Percentiles rank a stretch among this genome's conserved stretches.
Conservation (phyloP, 768 basidiomycete genomes). For the Amanita molliuscula region DNA sequence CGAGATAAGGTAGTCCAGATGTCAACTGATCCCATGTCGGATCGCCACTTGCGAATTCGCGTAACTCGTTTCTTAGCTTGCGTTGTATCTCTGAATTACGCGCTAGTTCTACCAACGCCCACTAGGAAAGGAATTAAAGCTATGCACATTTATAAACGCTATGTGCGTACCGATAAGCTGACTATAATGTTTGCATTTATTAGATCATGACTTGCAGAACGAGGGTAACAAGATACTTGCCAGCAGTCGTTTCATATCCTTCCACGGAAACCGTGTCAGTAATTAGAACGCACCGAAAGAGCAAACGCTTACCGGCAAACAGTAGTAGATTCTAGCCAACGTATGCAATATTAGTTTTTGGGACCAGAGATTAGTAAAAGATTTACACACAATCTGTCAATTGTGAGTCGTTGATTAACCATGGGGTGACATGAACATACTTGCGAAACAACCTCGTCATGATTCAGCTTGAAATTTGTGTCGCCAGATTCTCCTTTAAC, state of each 20-base stretch:
- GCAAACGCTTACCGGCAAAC: background rate
- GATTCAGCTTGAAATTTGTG: background rate
- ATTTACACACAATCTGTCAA: background rate
- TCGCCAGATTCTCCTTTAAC: background rate
- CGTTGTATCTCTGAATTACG: slow-evolving; percentile 11
- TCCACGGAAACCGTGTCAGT: background rate
- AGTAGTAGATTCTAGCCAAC: background rate
- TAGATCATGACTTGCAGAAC: background rate
- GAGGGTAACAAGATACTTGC: slow-evolving; percentile 15
- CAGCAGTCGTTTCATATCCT: slow-evolving; percentile 11
- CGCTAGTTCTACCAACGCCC: slow-evolving; percentile 15
- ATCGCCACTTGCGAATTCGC: slow-evolving; percentile 14
- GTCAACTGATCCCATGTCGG: slow-evolving; percentile 31
- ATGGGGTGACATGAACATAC: background rate
- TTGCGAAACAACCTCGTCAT: background rate
- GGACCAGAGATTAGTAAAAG: background rate
- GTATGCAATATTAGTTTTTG: background rate
- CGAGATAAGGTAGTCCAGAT: slow-evolving; percentile 33
- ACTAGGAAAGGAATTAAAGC: slow-evolving; percentile 7
- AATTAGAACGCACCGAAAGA: background rate
- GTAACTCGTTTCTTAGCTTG: slow-evolving; percentile 12
- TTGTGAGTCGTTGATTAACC: background rate
- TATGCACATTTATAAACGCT: background rate
- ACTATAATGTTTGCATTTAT: background rate
- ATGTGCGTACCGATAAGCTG: background rate